Conservation (phyloP, 768 basidiomycete species). For the Hericium rajendrae region DNA sequence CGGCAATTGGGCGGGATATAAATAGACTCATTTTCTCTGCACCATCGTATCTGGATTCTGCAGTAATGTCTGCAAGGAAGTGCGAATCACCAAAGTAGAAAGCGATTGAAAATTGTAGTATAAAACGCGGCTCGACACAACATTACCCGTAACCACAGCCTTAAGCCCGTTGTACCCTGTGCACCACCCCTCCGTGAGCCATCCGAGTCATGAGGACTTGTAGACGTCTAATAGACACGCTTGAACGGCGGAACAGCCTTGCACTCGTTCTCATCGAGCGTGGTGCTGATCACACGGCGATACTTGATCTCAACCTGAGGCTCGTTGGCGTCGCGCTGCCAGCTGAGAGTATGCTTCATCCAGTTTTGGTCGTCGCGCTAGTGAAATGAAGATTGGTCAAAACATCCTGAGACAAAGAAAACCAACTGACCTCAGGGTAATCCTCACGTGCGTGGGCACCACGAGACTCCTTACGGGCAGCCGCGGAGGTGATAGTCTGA, state of each 20-base stretch:
- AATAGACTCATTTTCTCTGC: no score
- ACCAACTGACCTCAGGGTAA: slow-evolving; percentile 68
- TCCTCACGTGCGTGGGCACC: slow-evolving; percentile 99
- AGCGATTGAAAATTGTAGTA: not conserved
- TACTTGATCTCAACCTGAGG: slow-evolving; percentile 88
- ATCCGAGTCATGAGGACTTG: no score
- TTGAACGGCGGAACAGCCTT: slow-evolving; percentile 96
- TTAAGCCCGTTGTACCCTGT: not conserved
- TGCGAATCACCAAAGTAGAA: not conserved
- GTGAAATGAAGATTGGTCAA: not conserved
- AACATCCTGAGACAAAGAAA: not conserved
- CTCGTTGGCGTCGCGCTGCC: slow-evolving; percentile 65
- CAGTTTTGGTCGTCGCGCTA: slow-evolving; percentile 88
- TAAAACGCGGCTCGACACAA: not conserved
- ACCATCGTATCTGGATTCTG: no score
- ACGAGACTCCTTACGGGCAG: slow-evolving; percentile 93
- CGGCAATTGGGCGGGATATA: no score
- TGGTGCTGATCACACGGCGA: slow-evolving; percentile 74
- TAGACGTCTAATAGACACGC: slow-evolving; percentile 64
- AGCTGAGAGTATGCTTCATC: slow-evolving; percentile 97
- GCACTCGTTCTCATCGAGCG: slow-evolving; percentile 95
- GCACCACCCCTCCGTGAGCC: not conserved
- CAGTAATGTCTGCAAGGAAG: not conserved
- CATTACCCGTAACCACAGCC: not conserved
- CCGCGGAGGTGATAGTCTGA: slow-evolving; percentile 89